Conservation (phyloP, 192 early-diverging fungal genomes). For the Coemansia sp. region DNA sequence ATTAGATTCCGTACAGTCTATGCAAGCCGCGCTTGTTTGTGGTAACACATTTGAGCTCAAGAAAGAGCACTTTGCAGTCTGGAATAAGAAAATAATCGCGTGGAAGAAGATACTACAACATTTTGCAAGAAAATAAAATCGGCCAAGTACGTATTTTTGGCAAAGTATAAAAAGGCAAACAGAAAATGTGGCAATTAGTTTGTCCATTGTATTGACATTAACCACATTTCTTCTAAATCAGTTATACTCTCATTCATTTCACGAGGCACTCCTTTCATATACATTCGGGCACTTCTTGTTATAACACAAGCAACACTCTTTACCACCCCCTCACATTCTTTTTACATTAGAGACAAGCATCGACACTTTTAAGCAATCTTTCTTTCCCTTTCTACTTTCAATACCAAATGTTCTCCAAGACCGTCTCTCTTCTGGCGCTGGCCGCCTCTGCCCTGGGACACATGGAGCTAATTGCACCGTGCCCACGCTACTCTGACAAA, state of each 20-base stretch:
- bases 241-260: not conserved
- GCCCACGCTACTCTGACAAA: slow-evolving; percentile 36
- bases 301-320: not conserved
- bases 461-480: slow-evolving; percentile 38
- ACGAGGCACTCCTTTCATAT: too few relatives aligned
- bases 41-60: too few relatives aligned
- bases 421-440: not conserved
- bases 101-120: not conserved
- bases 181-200: slow-evolving; percentile 17
- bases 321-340: too few relatives aligned
- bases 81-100: not conserved
- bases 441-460: slow-evolving; percentile 17
- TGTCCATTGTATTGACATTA: slow-evolving; percentile 46
- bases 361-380: not conserved
- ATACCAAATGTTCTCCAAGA: not conserved
- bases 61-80: not conserved
- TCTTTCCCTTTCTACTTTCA: too few relatives aligned
- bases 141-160: not conserved
- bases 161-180: not conserved
- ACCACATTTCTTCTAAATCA: slow-evolving; percentile 8
- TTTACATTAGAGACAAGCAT: not conserved
- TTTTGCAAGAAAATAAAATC: not conserved
- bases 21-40: too few relatives aligned
- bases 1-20: too few relatives aligned
- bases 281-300: too few relatives aligned